These are phyloP conservation scores for Pichia scutulata DNA, from an alignment of 805 yeast species.

Conservation along the genomic window DNA sequence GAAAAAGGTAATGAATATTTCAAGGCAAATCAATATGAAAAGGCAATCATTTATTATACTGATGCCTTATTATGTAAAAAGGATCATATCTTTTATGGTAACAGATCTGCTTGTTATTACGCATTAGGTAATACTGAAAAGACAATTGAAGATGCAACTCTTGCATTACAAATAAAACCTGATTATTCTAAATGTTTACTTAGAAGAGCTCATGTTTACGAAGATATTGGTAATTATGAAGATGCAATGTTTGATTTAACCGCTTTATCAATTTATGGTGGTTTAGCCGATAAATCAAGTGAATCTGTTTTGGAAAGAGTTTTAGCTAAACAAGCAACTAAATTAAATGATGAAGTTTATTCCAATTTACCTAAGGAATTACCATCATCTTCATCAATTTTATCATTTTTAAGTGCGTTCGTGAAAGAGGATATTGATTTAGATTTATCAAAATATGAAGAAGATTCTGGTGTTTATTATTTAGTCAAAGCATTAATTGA, in stretches of 20 bases:
- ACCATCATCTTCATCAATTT: slow-evolving; percentile 77
- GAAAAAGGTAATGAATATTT: slow-evolving; percentile 82
- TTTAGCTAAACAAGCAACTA: slow-evolving; percentile 70
- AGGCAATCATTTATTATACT: slow-evolving; percentile 75
- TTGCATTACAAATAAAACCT: slow-evolving; percentile 79
- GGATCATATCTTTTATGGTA: slow-evolving; percentile 89
- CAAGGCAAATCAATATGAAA: slow-evolving; percentile 57
- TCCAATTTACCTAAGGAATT: slow-evolving; percentile 44
- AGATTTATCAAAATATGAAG: slow-evolving; percentile 39
- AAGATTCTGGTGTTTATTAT: slow-evolving; percentile 54
- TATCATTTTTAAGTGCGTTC: slow-evolving; percentile 88
- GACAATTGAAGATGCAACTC: slow-evolving; percentile 81
- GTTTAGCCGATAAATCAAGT: slow-evolving; percentile 62
- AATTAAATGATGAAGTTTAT: slow-evolving; percentile 55
- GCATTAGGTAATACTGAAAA: slow-evolving; percentile 73
- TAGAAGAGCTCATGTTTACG: slow-evolving; percentile 92
- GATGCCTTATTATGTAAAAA: slow-evolving; percentile 66
- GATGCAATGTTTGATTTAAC: slow-evolving; percentile 92
- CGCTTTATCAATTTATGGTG: slow-evolving; percentile 78
- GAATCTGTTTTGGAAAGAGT: slow-evolving; percentile 84
- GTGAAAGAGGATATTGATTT: slow-evolving; percentile 41
- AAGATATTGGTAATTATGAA: slow-evolving; percentile 63
- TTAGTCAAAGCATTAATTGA: slow-evolving; percentile 59
- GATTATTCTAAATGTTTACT: slow-evolving; percentile 85
- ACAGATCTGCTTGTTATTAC: slow-evolving; percentile 93